A percentile compares a stretch with the other conserved stretches of the same genome.
Conservation (phyloP, 2,329 filamentous ascomycete species). For the Neofusicoccum cordaticola region DNA sequence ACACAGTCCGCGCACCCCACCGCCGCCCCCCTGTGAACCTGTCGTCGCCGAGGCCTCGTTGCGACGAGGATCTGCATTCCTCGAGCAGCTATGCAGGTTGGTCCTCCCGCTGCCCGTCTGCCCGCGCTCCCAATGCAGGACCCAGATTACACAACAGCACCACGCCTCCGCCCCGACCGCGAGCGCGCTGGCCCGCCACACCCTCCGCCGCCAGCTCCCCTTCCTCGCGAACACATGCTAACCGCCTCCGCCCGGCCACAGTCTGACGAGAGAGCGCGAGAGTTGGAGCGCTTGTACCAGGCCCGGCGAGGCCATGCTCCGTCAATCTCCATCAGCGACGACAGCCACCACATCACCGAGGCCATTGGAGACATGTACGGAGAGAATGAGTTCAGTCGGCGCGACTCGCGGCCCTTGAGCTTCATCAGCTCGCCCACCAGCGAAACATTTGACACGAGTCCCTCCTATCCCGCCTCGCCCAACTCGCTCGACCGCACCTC, state of each 20-base stretch:
- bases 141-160: constrained; percentile 18
- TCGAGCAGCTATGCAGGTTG: constrained; percentile 27
- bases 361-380: constrained; percentile 90
- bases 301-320: constrained; percentile 57
- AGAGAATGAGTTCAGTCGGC: constrained; percentile 60
- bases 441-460: constrained; percentile 41
- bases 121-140: constrained; percentile 15
- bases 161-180: not conserved
- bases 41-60: constrained; percentile 21
- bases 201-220: constrained; percentile 7
- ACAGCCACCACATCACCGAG: constrained; percentile 90
- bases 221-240: constrained; percentile 24
- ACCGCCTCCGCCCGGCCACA: constrained; percentile 27
- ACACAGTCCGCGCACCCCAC: constrained; percentile 14
- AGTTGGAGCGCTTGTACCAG: constrained; percentile 49
- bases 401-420: constrained; percentile 68
- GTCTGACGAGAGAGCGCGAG: constrained; percentile 42
- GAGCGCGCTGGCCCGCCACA: constrained; percentile 11
- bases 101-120: constrained; percentile 13
- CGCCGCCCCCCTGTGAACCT: constrained; percentile 19
- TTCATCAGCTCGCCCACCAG: constrained; percentile 63
- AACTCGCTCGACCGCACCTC: constrained; percentile 30
- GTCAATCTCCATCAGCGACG: constrained; percentile 74
- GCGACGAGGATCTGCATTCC: constrained; percentile 24
- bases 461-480: constrained; percentile 17